These are phyloP conservation scores for Helianthus tuberosus DNA, from an alignment of 129 eudicot genomes.

Conservation along the genomic window DNA sequence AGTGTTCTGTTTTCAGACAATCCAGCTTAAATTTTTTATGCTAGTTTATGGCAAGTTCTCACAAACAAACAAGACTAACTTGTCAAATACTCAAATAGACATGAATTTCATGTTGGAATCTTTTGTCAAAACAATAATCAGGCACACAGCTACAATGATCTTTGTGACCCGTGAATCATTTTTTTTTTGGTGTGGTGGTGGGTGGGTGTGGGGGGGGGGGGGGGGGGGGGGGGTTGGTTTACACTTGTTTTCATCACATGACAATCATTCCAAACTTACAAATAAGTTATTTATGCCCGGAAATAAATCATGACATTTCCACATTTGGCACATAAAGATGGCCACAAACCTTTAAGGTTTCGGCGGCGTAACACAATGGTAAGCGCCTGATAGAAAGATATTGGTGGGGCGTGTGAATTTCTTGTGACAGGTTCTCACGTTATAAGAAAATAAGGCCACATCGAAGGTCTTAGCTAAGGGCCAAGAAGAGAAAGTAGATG, in stretches of 20 bases:
- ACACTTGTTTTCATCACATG: conserved; percentile 1
- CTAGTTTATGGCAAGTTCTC: background rate
- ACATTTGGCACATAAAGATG: no score
- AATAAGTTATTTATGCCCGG: background rate
- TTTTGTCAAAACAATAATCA: background rate
- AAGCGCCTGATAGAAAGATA: no score
- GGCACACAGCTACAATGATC: conserved; percentile 14
- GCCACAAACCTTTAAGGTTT: no score
- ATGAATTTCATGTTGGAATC: conserved; percentile 17
- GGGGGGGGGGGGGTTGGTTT: background rate
- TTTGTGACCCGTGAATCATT: conserved; percentile 17
- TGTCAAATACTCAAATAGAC: conserved; percentile 4
- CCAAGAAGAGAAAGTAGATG: no score
- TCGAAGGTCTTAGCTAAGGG: no score
- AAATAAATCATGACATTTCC: no score
- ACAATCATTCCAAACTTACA: background rate
- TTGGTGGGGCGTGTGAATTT: no score
- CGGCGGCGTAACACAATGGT: no score
- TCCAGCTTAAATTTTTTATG: background rate
- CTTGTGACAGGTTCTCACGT: no score
- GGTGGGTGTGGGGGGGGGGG: no score
- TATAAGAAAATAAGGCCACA: no score
- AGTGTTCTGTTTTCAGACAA: background rate
- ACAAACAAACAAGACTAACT: background rate
- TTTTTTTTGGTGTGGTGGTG: no score